Evolutionary conservation across 148 eudicot genomes (phyloP), one percentile per base, ranked within the genome.

Genomic region (Agrostemma githago): DNA sequence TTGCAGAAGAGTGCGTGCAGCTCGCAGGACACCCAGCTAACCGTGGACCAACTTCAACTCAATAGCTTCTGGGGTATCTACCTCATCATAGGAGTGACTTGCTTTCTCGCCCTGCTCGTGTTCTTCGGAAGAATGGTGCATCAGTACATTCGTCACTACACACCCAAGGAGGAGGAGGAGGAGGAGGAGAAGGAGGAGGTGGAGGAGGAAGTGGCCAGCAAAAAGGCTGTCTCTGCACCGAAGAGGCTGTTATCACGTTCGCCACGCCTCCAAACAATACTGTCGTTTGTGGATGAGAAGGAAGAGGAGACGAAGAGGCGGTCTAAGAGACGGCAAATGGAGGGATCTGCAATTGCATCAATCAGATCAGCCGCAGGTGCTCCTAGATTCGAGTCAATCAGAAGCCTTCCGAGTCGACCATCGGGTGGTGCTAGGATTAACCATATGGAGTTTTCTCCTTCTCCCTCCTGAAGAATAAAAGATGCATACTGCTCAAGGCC

Each of bases 11-110:
- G 91, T 15, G 92, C 97, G 15, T 91, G 97, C 82, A 86, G 84
- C 56, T 89, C 84, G 71, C 90, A 88, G 71, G 86, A 78, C 14
- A 67, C 92, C 9, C 83, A 77, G 78, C 85, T 83, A 14, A 74
- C 41, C 66, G 92, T 84, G 62, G 85, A 88, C 76, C 74, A 84
- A 75, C 89, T 90, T 11, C 72, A 85, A 69, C 88, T 90, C 56
- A 68, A 70, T 8, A 89, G 93, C 82, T 94, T 94, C 69, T 88
- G 90, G 97, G 97, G 96, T 8, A 89, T 94, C 15, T 94, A 88
- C 76, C 84, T 90, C 44, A 68, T 89, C 1, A 83, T 84, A 69
- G 98, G 92, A 5, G 0, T 83, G 14, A 82, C 88, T 8, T 92
- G 92, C 70, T 54, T 84, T 34, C 34, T 90, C 3, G 88, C 97